Evolutionary conservation across 331 rosid genomes (phyloP).

Genomic region (Dryas integrifolia): DNA sequence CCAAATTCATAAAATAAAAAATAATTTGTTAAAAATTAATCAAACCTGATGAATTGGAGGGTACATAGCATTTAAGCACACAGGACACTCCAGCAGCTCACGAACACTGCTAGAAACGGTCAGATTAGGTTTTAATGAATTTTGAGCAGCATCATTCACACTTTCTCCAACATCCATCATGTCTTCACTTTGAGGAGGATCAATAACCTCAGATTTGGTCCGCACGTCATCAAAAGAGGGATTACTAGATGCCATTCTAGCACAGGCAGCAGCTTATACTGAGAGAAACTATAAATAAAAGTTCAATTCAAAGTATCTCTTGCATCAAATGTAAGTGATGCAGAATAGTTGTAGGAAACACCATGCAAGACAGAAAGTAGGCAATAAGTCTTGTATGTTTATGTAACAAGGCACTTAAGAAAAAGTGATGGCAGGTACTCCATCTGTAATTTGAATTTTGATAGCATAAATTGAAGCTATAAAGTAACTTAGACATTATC

Average conservation of each 20-base stretch:
- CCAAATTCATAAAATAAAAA: not conserved
- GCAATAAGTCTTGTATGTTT: too few species aligned
- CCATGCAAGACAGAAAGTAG: not conserved
- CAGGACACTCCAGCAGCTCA: constrained; percentile 93
- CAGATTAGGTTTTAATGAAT: constrained; percentile 47
- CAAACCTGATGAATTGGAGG: constrained; percentile 96
- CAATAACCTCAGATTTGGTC: constrained; percentile 66
- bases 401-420: too few species aligned
- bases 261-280: constrained; percentile 28
- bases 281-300: not conserved
- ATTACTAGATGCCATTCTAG: constrained; percentile 62
- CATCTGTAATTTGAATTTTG: too few species aligned
- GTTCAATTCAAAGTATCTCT: not conserved
- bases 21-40: not conserved
- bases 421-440: too few species aligned
- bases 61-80: constrained; percentile 90
- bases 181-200: constrained; percentile 77
- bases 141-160: constrained; percentile 50
- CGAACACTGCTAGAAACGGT: constrained; percentile 82
- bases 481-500: too few species aligned
- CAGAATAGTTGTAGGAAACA: not conserved
- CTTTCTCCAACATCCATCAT: constrained; percentile 52
- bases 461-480: too few species aligned
- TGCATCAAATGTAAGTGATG: not conserved
- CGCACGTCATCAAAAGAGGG: constrained; percentile 66